Evolutionary conservation across 2,329 filamentous ascomycete species (phyloP), one percentile per base, ranked within the genome.

Genomic region (Malbranchea zuffiana): DNA sequence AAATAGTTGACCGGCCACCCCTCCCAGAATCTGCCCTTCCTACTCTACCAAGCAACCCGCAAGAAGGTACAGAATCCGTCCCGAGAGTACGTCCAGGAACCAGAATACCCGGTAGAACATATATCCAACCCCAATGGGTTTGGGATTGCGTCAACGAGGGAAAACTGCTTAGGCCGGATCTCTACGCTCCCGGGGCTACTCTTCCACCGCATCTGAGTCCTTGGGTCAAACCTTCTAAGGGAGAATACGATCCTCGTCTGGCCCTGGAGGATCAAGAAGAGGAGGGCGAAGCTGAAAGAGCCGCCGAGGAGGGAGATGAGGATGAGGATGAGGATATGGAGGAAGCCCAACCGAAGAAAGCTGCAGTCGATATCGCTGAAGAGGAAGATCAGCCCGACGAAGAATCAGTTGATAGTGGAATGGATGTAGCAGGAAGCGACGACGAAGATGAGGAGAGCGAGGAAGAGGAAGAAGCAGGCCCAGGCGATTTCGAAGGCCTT

Each of bases 131-230:
- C 13, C 90, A 98, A 58, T 98, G 92, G 88, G 78, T 98, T 3
- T 98, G 90, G 90, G 90, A 98, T 55, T 88, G 83, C 52, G 67
- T 94, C 57, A 98, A 98, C 57, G 83, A 90, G 30, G 84, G 85
- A 44, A 85, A 88, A 60, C 67, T 98, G 39, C 78, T 95, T 57
- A 74, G 82, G 47, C 76, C 87, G 20, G 85, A 95, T 54, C 63
- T 87, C 23, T 98, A 98, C 53, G 83, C 80, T 0, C 90, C 90
- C 2, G 90, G 90, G 12, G 81, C 87, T 12, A 79, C 84, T 48
- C 69, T 98, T 20, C 90, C 90, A 15, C 90, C 90, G 8, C 90
- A 98, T 69, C 63, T 98, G 50, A 96, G 87, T 60, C 90, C 90
- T 17, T 98, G 93, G 71, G 86, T 96, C 46, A 88, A 87, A 70